These are phyloP conservation scores for Xenoacremonium recifei DNA, from an alignment of 2,329 filamentous ascomycete genomes.

Conservation along the genomic window DNA sequence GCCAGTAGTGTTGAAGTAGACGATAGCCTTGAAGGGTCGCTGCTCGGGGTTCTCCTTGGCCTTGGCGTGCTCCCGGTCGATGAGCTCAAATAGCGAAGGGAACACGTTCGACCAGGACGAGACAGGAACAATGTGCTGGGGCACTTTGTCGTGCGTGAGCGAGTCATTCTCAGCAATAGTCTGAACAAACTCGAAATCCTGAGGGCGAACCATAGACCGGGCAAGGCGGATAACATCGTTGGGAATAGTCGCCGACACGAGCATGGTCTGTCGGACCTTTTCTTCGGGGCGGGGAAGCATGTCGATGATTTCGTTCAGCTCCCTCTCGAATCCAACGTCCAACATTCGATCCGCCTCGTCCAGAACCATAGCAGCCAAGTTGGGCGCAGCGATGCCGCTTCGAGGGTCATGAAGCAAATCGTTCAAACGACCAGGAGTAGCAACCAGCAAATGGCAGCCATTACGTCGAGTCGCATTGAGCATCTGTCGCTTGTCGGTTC, in stretches of 20 bases:
- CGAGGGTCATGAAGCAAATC: constrained; percentile 72
- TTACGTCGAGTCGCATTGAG: constrained; percentile 65
- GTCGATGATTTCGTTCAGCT: constrained; percentile 59
- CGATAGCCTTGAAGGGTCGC: constrained; percentile 87
- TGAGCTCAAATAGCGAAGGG: constrained; percentile 75
- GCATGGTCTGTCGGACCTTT: constrained; percentile 80
- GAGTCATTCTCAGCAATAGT: constrained; percentile 81
- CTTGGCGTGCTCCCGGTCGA: constrained; percentile 56
- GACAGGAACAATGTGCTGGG: constrained; percentile 71
- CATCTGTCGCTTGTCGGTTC: constrained; percentile 73
- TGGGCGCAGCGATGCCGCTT: constrained; percentile 67
- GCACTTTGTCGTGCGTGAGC: constrained; percentile 81
- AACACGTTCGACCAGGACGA: constrained; percentile 72
- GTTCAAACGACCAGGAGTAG: constrained; percentile 82
- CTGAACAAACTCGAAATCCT: constrained; percentile 83
- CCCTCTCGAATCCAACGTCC: constrained; percentile 80
- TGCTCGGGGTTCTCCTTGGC: constrained; percentile 35
- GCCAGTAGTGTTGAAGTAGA: constrained; percentile 82
- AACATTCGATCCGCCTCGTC: constrained; percentile 99
- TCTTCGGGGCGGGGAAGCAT: constrained; percentile 61
- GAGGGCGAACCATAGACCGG: constrained; percentile 70
- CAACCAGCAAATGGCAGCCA: constrained; percentile 87
- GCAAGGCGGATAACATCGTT: constrained; percentile 79
- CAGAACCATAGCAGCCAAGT: constrained; percentile 88
- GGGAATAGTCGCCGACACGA: constrained; percentile 94